phyloP scores from a whole-genome alignment of 805 yeast genomes.

The Cyberlindnera galapagoensis region DNA sequence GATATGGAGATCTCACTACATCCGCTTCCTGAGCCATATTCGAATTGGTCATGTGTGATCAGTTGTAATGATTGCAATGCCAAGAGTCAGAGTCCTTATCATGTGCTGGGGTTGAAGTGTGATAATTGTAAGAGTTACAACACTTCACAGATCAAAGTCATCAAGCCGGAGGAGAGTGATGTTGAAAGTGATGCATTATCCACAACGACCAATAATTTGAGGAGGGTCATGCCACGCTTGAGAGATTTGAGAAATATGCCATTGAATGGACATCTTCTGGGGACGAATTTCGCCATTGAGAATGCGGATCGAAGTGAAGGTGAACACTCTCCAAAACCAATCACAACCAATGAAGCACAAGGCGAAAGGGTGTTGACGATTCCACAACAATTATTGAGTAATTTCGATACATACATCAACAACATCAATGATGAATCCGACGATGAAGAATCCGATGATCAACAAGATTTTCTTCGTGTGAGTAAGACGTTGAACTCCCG shows the following conservation, averaged over 20 bases:
- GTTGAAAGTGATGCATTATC: conserved; percentile 23
- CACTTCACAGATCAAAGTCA: conserved; percentile 63
- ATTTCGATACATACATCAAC: conserved; percentile 22
- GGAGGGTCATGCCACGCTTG: conserved; percentile 5
- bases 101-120: conserved; percentile 82
- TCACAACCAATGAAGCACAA: background rate
- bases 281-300: conserved; percentile 23
- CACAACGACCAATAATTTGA: conserved; percentile 15
- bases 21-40: conserved; percentile 75
- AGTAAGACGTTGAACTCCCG: conserved; percentile 14
- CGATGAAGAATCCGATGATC: conserved; percentile 20
- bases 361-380: conserved; percentile 14
- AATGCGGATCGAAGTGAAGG: conserved; percentile 9
- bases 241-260: conserved; percentile 20
- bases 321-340: background rate
- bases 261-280: conserved; percentile 16
- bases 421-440: conserved; percentile 16
- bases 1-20: conserved; percentile 77
- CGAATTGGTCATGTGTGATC: conserved; percentile 66
- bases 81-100: conserved; percentile 67
- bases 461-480: conserved; percentile 19
- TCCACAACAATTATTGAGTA: conserved; percentile 25
- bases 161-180: conserved; percentile 57
- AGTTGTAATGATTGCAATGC: conserved; percentile 87
- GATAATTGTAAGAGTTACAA: conserved; percentile 84